Conservation (phyloP, 805 yeast species). For the Lipomyces chichibuensis region DNA sequence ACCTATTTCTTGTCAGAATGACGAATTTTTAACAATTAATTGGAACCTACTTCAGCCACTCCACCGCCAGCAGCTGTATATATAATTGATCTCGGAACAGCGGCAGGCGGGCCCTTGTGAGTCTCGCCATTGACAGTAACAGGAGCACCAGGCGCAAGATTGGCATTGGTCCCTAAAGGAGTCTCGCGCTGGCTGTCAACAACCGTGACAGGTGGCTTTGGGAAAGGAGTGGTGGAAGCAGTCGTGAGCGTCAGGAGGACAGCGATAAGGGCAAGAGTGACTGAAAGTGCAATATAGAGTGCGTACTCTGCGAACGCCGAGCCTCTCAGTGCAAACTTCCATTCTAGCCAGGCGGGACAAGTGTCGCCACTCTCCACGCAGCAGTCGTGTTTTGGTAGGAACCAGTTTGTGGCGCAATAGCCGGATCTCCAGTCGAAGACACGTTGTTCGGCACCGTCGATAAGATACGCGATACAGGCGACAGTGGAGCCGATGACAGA, state of each 20-base stretch:
- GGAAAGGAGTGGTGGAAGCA: conserved; percentile 48
- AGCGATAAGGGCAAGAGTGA: conserved; percentile 41
- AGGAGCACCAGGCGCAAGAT: conserved; percentile 8
- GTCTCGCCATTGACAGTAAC: background rate
- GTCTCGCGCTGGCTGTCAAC: background rate
- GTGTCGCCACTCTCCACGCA: conserved; percentile 41
- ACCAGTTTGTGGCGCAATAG: conserved; percentile 53
- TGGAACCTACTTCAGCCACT: conserved; percentile 54
- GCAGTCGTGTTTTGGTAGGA: conserved; percentile 51
- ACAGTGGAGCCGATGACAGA: conserved; percentile 52
- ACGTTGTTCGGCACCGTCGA: conserved; percentile 53
- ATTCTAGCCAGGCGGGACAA: conserved; percentile 50
- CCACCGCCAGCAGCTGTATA: conserved; percentile 64
- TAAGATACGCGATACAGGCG: conserved; percentile 54
- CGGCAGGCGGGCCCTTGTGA: background rate
- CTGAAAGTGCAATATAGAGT: conserved; percentile 38
- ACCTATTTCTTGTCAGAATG: conserved; percentile 35
- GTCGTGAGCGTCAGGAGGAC: conserved; percentile 51
- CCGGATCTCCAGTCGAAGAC: conserved; percentile 58
- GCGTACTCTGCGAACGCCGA: conserved; percentile 42
- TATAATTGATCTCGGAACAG: conserved; percentile 40
- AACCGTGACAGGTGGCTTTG: conserved; percentile 9
- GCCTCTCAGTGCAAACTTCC: conserved; percentile 27
- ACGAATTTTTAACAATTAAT: background rate
- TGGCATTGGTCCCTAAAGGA: background rate